Percentiles rank a stretch among this genome's conserved stretches.
phyloP scores from a whole-genome alignment of 495 filamentous ascomycete genomes.

The Annulohypoxylon nitens region DNA sequence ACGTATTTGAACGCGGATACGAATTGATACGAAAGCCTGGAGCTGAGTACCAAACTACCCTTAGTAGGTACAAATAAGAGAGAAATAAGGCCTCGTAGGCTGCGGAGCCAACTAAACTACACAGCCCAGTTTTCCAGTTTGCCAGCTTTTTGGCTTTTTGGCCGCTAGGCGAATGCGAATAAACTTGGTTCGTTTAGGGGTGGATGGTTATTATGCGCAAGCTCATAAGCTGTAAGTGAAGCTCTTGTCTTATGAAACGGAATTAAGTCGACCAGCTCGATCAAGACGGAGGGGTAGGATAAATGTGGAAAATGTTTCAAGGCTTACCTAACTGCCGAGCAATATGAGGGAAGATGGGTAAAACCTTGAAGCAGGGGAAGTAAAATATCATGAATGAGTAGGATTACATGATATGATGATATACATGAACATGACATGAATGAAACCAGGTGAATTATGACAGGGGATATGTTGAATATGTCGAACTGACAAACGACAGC shows the following conservation, averaged over 20 bases:
- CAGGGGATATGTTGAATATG: not conserved
- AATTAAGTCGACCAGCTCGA: conserved; percentile 9
- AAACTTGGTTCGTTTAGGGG: conserved; percentile 1
- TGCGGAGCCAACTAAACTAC: conserved; percentile 32
- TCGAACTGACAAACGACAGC: not conserved
- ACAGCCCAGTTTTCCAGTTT: not conserved
- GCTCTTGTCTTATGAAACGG: not conserved
- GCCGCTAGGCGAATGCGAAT: not conserved
- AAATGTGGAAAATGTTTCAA: conserved; percentile 11
- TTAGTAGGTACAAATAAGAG: not conserved
- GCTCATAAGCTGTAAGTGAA: not conserved
- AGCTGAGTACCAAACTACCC: too few relatives aligned
- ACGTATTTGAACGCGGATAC: conserved; percentile 9
- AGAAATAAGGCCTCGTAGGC: conserved; percentile 13
- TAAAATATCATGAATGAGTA: conserved; percentile 11
- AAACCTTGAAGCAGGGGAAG: not conserved
- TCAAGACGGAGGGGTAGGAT: conserved; percentile 10
- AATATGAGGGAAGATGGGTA: not conserved
- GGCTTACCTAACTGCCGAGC: conserved; percentile 13
- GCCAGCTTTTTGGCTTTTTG: conserved; percentile 10
- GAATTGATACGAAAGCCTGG: conserved; percentile 30
- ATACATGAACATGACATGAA: conserved; percentile 25
- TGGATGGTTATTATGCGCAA: not conserved
- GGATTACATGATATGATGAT: conserved; percentile 23
- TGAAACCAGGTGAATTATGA: conserved; percentile 3